These are phyloP conservation scores for Monoraphidium neglectum DNA, from an alignment of 139 green algal genomes.

Conservation along the genomic window DNA sequence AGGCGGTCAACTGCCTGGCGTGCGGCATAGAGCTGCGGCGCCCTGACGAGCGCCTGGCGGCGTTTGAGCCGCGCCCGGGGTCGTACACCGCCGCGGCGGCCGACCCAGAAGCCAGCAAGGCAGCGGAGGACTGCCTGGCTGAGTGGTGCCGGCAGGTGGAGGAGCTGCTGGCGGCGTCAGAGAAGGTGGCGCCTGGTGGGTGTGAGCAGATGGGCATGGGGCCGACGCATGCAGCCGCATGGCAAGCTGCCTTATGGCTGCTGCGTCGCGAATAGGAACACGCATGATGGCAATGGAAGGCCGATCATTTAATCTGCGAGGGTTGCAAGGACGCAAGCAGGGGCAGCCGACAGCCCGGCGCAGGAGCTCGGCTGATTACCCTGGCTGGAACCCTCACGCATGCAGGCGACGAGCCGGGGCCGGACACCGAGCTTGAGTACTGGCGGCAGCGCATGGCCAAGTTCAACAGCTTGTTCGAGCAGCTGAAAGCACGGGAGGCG, in stretches of 20 bases:
- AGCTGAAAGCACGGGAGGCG: slow-evolving; percentile 80
- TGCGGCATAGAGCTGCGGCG: slow-evolving; percentile 71
- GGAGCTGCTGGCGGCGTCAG: slow-evolving; percentile 26
- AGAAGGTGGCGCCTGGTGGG: not conserved
- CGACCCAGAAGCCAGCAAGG: slow-evolving; percentile 38
- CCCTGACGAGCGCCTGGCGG: slow-evolving; percentile 61
- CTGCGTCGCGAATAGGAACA: too few species aligned
- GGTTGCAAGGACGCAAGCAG: too few species aligned
- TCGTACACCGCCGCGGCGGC: slow-evolving; percentile 57
- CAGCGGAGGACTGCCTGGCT: slow-evolving; percentile 60
- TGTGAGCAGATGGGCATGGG: too few species aligned
- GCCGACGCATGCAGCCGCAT: not conserved
- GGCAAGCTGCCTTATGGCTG: too few species aligned
- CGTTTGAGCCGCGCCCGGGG: slow-evolving; percentile 62
- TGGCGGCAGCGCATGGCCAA: slow-evolving; percentile 82
- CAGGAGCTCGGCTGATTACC: too few species aligned
- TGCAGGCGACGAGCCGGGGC: slow-evolving; percentile 64
- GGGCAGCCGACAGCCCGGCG: too few species aligned
- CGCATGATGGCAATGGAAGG: too few species aligned
- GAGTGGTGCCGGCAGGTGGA: slow-evolving; percentile 70
- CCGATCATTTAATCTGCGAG: too few species aligned
- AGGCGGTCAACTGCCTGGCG: slow-evolving; percentile 67
- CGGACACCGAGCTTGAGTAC: slow-evolving; percentile 88
- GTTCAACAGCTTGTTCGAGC: slow-evolving; percentile 85
- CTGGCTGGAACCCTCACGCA: too few species aligned